Evolutionary conservation across 116 monocot genomes (phyloP).

Genomic region (Papilionanthe hybrid): DNA sequence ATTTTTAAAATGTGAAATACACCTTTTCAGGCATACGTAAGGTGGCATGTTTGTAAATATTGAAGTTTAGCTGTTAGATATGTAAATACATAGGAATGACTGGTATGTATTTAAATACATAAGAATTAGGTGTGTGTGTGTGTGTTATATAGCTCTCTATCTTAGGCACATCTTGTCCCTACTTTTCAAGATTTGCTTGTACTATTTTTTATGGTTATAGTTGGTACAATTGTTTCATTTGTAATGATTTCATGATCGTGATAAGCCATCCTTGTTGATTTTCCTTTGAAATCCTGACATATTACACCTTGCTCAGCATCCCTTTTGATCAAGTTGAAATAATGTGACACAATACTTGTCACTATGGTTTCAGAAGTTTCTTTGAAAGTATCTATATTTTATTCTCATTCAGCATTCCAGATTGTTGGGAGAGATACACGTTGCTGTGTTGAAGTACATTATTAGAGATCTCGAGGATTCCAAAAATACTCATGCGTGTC

Average conservation of each 20-base stretch:
- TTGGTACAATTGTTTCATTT: constrained; percentile 3
- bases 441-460: constrained; percentile 61
- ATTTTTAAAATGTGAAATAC: too few species aligned
- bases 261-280: not conserved
- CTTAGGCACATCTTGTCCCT: not conserved
- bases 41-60: too few species aligned
- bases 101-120: too few species aligned
- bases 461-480: constrained; percentile 89
- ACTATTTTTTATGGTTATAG: not conserved
- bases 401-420: constrained; percentile 62
- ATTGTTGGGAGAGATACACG: constrained; percentile 75
- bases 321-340: not conserved
- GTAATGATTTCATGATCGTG: not conserved
- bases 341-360: not conserved
- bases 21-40: too few species aligned
- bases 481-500: constrained; percentile 48
- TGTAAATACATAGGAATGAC: too few species aligned
- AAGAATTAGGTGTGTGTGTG: too few species aligned
- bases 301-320: not conserved
- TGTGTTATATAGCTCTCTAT: not conserved
- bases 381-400: not conserved
- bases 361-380: not conserved
- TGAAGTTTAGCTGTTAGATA: too few species aligned
- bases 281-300: not conserved
- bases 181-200: not conserved